These are phyloP conservation scores for Francoa sonchifolia DNA, from an alignment of 441 rosid genomes.

Conservation along the genomic window DNA sequence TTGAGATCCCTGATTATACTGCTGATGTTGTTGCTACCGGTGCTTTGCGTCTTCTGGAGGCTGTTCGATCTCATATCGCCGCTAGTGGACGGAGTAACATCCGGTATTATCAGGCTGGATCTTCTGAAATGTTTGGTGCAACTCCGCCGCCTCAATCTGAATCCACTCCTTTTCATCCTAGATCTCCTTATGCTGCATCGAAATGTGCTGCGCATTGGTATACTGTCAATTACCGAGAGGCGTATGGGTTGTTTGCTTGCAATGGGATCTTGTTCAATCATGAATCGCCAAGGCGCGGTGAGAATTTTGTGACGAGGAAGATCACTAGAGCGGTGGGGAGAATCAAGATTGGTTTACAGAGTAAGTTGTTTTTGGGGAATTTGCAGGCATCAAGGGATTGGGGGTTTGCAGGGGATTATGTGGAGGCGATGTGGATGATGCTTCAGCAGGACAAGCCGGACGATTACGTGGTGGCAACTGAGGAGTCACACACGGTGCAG, in stretches of 20 bases:
- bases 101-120: conserved; percentile 75
- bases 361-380: conserved; percentile 68
- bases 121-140: conserved; percentile 82
- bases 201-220: conserved; percentile 90
- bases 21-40: conserved; percentile 82
- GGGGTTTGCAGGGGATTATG: conserved; percentile 88
- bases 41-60: conserved; percentile 70
- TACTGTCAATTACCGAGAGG: conserved; percentile 75
- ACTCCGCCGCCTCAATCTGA: conserved; percentile 73
- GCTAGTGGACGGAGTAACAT: conserved; percentile 49
- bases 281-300: conserved; percentile 72
- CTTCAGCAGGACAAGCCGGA: conserved; percentile 84
- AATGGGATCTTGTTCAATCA: conserved; percentile 83
- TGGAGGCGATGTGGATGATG: conserved; percentile 95
- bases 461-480: conserved; percentile 91
- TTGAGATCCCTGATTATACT: conserved; percentile 77
- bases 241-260: conserved; percentile 66
- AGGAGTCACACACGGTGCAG: conserved; percentile 86
- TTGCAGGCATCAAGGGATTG: conserved; percentile 81
- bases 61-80: conserved; percentile 60
- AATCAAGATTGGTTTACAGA: conserved; percentile 70
- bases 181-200: conserved; percentile 77
- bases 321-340: conserved; percentile 78
- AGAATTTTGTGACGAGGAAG: conserved; percentile 75
- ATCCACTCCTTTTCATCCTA: conserved; percentile 57